A percentile compares a stretch with the other conserved stretches of the same genome.
These are phyloP conservation scores for Westerdykella sp. DNA, from an alignment of 2,329 filamentous ascomycete species.

Conservation along the genomic window DNA sequence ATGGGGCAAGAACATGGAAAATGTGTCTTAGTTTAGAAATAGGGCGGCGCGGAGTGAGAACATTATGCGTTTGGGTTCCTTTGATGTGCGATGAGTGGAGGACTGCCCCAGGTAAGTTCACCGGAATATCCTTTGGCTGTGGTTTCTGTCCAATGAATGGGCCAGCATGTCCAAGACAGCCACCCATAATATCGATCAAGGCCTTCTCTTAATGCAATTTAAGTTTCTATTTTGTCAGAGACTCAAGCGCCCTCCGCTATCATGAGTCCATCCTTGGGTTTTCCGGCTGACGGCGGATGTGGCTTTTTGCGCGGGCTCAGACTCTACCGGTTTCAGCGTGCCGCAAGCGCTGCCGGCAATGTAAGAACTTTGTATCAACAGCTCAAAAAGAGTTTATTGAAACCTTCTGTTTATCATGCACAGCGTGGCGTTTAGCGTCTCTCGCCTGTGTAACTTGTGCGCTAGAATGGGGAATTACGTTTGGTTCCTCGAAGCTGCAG, in stretches of 20 bases:
- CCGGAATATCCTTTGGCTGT: slow-evolving; percentile 1
- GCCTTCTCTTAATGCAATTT: slow-evolving; percentile 9
- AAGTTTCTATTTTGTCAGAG: slow-evolving; percentile 21
- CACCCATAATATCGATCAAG: slow-evolving; percentile 4
- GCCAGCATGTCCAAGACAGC: slow-evolving; percentile 9
- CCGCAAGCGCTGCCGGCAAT: slow-evolving; percentile 14
- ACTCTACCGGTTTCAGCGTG: slow-evolving; percentile 17
- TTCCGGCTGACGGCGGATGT: slow-evolving; percentile 1
- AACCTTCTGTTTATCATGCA: slow-evolving; percentile 10
- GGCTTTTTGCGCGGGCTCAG: slow-evolving; percentile 9
- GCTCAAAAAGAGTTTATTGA: slow-evolving; percentile 4
- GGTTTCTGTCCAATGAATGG: slow-evolving; percentile 3
- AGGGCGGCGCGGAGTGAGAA: slow-evolving; percentile 5
- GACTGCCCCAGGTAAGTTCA: background rate
- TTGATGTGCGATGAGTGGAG: background rate
- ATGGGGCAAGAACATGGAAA: slow-evolving; percentile 12
- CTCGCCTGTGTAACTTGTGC: no score
- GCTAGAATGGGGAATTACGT: no score
- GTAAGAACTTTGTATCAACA: slow-evolving; percentile 20
- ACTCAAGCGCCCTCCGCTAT: slow-evolving; percentile 1
- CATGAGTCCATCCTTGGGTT: background rate
- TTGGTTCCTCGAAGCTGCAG: no score
- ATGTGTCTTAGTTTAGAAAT: slow-evolving; percentile 15
- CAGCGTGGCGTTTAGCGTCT: no score
- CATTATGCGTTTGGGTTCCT: slow-evolving; percentile 21